A percentile compares a stretch with the other conserved stretches of the same genome.
These are phyloP conservation scores for Alternaria ethzedia DNA, from an alignment of 2,329 filamentous ascomycete species.

Conservation along the genomic window DNA sequence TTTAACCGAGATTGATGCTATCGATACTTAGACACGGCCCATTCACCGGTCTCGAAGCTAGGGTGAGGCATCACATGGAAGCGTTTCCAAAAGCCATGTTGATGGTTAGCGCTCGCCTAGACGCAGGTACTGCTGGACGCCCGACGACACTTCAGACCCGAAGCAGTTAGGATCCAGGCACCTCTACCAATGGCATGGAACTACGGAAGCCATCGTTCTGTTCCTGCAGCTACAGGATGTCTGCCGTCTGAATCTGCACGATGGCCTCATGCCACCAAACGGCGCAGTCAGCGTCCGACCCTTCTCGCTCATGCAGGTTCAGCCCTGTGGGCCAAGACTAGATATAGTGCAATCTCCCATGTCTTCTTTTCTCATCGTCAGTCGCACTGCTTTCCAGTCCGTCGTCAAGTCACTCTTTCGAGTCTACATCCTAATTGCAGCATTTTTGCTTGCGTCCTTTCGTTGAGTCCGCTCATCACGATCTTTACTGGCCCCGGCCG, in stretches of 20 bases:
- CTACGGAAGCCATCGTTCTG: slow-evolving; percentile 12
- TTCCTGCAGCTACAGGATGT: slow-evolving; percentile 32
- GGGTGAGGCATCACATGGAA: slow-evolving; percentile 22
- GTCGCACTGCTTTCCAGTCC: slow-evolving; percentile 28
- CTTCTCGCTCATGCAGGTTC: slow-evolving; percentile 36
- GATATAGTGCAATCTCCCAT: slow-evolving; percentile 37
- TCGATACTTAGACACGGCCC: slow-evolving; percentile 20
- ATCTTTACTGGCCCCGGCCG: slow-evolving; percentile 49
- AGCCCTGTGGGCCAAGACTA: slow-evolving; percentile 23
- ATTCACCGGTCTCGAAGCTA: slow-evolving; percentile 31
- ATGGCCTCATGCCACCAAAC: slow-evolving; percentile 34
- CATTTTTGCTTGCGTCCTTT: slow-evolving; percentile 62
- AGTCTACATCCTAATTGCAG: slow-evolving; percentile 41
- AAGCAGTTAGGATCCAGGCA: slow-evolving; percentile 22
- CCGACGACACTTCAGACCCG: slow-evolving; percentile 13
- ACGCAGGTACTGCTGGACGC: slow-evolving; percentile 21
- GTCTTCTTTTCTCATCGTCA: slow-evolving; percentile 27
- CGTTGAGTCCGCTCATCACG: slow-evolving; percentile 52
- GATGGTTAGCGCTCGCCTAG: slow-evolving; percentile 25
- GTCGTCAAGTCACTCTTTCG: slow-evolving; percentile 38
- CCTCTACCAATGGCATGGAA: slow-evolving; percentile 21
- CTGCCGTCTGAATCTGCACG: slow-evolving; percentile 24
- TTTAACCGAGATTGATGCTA: slow-evolving; percentile 37
- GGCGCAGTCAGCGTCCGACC: slow-evolving; percentile 22
- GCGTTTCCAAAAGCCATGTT: slow-evolving; percentile 21